Percentiles rank a stretch among this genome's conserved stretches.
phyloP scores from a whole-genome alignment of 2,329 filamentous ascomycete genomes.

The Trichoderma polysporum region DNA sequence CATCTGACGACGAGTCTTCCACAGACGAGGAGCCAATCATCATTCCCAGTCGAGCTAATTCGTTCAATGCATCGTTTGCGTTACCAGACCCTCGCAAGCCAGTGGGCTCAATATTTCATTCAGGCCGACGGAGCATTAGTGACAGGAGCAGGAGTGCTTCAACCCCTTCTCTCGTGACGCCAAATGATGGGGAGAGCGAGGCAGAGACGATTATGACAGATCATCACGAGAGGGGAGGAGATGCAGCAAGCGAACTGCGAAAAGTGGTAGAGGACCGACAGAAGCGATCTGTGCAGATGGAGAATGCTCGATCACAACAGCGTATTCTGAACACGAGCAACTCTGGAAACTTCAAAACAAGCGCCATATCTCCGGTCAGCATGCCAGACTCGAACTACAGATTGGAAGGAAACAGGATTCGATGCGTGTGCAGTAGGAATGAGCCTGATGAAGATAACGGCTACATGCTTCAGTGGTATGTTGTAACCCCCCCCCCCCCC shows the following conservation, averaged over 20 bases:
- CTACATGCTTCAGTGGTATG: slow-evolving; percentile 65
- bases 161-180: slow-evolving; percentile 35
- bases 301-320: slow-evolving; percentile 35
- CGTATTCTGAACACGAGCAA: slow-evolving; percentile 33
- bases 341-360: slow-evolving; percentile 34
- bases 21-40: slow-evolving; percentile 65
- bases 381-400: slow-evolving; percentile 49
- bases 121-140: slow-evolving; percentile 48
- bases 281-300: slow-evolving; percentile 39
- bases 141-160: slow-evolving; percentile 48
- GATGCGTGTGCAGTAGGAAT: slow-evolving; percentile 56
- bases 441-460: slow-evolving; percentile 47
- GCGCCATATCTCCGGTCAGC: slow-evolving; percentile 53
- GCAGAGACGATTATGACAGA: slow-evolving; percentile 58
- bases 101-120: slow-evolving; percentile 48
- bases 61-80: slow-evolving; percentile 56
- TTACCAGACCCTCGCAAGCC: slow-evolving; percentile 54
- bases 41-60: slow-evolving; percentile 58
- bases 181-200: slow-evolving; percentile 54
- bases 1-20: slow-evolving; percentile 56
- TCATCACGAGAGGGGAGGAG: slow-evolving; percentile 44
- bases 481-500: too few relatives aligned
- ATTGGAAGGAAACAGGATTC: slow-evolving; percentile 45
- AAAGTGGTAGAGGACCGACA: slow-evolving; percentile 57
- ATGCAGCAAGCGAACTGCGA: slow-evolving; percentile 60